Evolutionary conservation across 1,139 yeast genomes (phyloP).

Genomic region (Candida anutae): DNA sequence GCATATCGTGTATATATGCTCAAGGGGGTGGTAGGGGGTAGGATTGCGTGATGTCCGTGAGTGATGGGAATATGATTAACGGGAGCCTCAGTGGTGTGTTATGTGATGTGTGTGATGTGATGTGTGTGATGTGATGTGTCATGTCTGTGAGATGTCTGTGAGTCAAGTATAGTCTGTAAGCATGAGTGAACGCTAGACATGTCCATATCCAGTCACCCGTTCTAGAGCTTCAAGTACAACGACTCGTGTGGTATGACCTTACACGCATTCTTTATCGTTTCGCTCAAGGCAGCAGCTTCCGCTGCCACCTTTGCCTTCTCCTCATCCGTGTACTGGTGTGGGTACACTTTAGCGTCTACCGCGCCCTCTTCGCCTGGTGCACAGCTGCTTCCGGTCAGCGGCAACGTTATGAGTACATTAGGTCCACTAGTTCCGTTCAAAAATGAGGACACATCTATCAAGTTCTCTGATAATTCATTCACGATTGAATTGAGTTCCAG

Average conservation of each 20-base stretch:
- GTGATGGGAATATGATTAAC: no score
- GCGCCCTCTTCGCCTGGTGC: conserved; percentile 5
- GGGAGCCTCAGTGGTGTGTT: no score
- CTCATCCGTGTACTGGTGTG: conserved; percentile 6
- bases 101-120: no score
- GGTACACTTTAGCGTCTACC: conserved; percentile 4
- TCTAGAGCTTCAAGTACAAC: conserved; percentile 22
- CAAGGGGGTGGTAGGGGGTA: no score
- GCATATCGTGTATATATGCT: no score
- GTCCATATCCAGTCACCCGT: neutral
- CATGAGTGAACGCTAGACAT: no score
- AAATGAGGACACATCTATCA: conserved; percentile 39
- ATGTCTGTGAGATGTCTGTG: no score
- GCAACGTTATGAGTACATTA: conserved; percentile 1
- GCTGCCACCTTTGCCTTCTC: conserved; percentile 17
- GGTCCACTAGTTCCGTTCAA: conserved; percentile 15
- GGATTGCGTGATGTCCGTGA: no score
- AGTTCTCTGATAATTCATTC: conserved; percentile 35
- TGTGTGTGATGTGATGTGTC: no score
- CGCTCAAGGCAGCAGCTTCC: conserved; percentile 13
- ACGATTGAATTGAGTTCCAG: conserved; percentile 36
- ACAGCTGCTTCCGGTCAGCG: neutral
- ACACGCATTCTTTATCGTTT: conserved; percentile 15
- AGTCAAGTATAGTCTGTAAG: no score
- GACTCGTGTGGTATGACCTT: conserved; percentile 17